phyloP scores from a whole-genome alignment of 208 protist genomes.

The Novymonas esmeraldas region DNA sequence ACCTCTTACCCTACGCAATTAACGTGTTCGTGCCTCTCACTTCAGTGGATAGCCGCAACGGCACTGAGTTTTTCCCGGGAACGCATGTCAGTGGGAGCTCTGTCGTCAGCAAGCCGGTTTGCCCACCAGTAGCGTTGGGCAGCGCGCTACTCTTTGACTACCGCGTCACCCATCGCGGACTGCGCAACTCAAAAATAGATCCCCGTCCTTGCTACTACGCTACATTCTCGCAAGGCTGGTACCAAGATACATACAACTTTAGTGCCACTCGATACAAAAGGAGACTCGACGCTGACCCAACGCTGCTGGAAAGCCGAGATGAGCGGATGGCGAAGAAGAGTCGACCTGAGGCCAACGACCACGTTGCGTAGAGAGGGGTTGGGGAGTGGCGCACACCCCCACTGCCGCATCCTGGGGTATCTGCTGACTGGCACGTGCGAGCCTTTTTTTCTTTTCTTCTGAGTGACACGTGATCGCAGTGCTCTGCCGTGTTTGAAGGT shows the following conservation, averaged over 20 bases:
- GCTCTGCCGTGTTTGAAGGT: too few species aligned
- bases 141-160: slow-evolving; percentile 68
- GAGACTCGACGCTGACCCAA: slow-evolving; percentile 25
- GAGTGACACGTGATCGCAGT: too few species aligned
- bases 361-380: background rate
- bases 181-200: slow-evolving; percentile 39
- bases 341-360: too few species aligned
- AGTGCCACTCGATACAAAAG: slow-evolving; percentile 47
- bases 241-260: slow-evolving; percentile 70
- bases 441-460: too few species aligned
- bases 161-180: slow-evolving; percentile 59
- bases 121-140: slow-evolving; percentile 43
- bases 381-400: too few species aligned
- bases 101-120: slow-evolving; percentile 24
- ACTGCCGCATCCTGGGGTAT: too few species aligned
- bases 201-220: slow-evolving; percentile 65
- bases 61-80: slow-evolving; percentile 61
- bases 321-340: slow-evolving; percentile 28
- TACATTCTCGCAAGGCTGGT: slow-evolving; percentile 60
- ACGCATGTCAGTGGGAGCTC: slow-evolving; percentile 28
- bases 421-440: too few species aligned
- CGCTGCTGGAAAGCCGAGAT: slow-evolving; percentile 17
- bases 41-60: slow-evolving; percentile 50
- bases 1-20: slow-evolving; percentile 67
- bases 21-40: slow-evolving; percentile 81